A percentile compares a stretch with the other conserved stretches of the same genome.
phyloP scores from a whole-genome alignment of 257 asterid species.

The Solanum pinnatisectum region DNA sequence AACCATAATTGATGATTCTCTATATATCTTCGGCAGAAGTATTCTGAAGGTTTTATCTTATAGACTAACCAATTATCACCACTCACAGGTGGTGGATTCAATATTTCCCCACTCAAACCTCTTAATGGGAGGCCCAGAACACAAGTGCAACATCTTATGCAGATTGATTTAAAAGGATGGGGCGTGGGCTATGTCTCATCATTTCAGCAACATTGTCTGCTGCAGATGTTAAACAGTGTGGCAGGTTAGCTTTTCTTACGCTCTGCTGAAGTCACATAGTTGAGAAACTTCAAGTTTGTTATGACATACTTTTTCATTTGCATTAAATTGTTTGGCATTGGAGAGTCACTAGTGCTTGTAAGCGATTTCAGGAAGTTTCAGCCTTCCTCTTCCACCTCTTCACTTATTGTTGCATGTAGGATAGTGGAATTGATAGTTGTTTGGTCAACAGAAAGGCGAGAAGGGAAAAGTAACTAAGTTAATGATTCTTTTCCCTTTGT shows the following conservation, averaged over 20 bases:
- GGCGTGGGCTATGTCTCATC: constrained; percentile 85
- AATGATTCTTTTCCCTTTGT: neutral
- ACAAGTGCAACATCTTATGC: constrained; percentile 98
- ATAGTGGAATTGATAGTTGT: neutral
- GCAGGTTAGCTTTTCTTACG: constrained; percentile 57
- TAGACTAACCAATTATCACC: constrained; percentile 9
- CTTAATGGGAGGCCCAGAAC: constrained; percentile 83
- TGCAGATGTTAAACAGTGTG: constrained; percentile 93
- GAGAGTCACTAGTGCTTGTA: neutral
- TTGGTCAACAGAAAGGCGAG: neutral
- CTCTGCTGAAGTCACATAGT: neutral
- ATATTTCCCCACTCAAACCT: constrained; percentile 82
- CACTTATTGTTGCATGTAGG: neutral
- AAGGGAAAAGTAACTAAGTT: neutral
- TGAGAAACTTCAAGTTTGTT: constrained; percentile 1
- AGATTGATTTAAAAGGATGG: constrained; percentile 95
- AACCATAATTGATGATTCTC: neutral
- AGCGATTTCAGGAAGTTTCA: neutral
- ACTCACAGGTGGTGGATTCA: constrained; percentile 85
- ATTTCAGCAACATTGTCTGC: constrained; percentile 94
- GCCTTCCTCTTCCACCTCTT: neutral
- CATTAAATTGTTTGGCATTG: neutral
- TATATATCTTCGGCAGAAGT: neutral
- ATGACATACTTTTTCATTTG: neutral
- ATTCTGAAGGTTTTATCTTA: neutral